Base-by-base conservation (phyloP, 1,284 basidiomycete species). In the Ceratobasidium sp. region DNA sequence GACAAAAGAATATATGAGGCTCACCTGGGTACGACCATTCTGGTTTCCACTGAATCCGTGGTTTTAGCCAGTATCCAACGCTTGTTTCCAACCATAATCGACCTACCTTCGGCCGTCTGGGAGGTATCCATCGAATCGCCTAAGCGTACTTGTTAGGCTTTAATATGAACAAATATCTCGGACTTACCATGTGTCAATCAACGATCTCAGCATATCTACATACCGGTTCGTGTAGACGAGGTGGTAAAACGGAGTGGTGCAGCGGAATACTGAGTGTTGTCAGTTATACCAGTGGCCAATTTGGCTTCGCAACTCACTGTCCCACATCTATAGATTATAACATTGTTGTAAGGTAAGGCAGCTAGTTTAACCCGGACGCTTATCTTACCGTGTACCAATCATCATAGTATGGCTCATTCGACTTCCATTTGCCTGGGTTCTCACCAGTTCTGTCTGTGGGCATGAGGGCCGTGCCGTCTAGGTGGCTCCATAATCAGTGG, bases 311-410 rank as follows among this genome's bases (percentile, higher is more conserved):
- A 31, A 50, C 58, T 62, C 27, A 62, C 58, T 62, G 45, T 62
- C 58, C 58, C 58, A 62, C 58, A 62, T 62, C 58, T 62, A 35
- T 7, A 35, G 31, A 1, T n/a, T n/a, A n/a, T 22, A 47, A 20
- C 22, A 34, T 5, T 31, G n/a, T 3, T 7, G 22, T 25, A 12
- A 45, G 25, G 58, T 50, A 10, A 49, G 50, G 12, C 5, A 2
- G n/a, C 20, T 40, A 22, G 17, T 17, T 42, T 32, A 10, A 13
- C 13, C 32, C 17, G 7, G 4, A 25, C 15, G 10, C 17, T 17
- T n/a, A 34, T 17, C 58, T 34, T 38, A 62, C 58, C 17, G 58
- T 62, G 32, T 62, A 62, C 58, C 58, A 62, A 50, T 62, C 58
- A 25, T 62, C 58, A 45, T 62, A 62, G 25, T 62, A 62, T 12